Percentiles rank a stretch among this genome's conserved stretches.
Evolutionary conservation across 495 filamentous ascomycete genomes (phyloP).

Genomic region (Thozetella sp.): DNA sequence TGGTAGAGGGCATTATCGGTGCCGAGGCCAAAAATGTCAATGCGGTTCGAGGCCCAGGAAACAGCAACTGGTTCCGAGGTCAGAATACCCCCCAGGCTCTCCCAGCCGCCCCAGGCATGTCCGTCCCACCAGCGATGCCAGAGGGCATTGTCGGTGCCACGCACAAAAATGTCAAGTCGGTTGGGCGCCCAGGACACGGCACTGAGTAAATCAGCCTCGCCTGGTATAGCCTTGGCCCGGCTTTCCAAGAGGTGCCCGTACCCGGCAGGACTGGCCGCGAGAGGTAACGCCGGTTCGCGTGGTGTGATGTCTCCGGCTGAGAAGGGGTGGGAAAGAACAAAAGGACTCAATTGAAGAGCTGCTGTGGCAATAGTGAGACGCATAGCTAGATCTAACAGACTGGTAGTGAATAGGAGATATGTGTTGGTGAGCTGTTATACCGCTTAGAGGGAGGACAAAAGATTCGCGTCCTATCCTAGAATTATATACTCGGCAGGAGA

Average conservation of each 20-base stretch:
- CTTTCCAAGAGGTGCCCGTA: not conserved
- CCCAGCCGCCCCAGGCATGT: constrained; percentile 14
- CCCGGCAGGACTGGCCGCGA: not conserved
- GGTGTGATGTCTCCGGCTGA: not conserved
- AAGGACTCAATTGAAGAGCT: not conserved
- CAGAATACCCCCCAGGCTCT: constrained; percentile 21
- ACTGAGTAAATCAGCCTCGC: not conserved
- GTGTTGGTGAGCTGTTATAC: too few relatives aligned
- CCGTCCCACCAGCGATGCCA: not conserved
- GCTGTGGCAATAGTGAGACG: not conserved
- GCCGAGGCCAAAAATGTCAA: constrained; percentile 12
- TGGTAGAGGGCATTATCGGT: constrained; percentile 29
- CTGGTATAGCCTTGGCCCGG: not conserved
- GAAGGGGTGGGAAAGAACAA: not conserved
- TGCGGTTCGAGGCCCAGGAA: constrained; percentile 13
- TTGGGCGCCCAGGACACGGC: not conserved
- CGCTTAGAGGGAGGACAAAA: too few relatives aligned
- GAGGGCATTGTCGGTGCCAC: not conserved
- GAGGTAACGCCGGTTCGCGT: not conserved
- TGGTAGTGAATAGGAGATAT: too few relatives aligned
- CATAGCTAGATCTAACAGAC: not conserved
- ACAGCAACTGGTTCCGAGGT: constrained; percentile 17
- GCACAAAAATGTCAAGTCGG: not conserved
- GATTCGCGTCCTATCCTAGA: too few relatives aligned
- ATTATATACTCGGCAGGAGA: too few relatives aligned